Conservation (phyloP, 306 rosid species). For the Benincasa hispida region DNA sequence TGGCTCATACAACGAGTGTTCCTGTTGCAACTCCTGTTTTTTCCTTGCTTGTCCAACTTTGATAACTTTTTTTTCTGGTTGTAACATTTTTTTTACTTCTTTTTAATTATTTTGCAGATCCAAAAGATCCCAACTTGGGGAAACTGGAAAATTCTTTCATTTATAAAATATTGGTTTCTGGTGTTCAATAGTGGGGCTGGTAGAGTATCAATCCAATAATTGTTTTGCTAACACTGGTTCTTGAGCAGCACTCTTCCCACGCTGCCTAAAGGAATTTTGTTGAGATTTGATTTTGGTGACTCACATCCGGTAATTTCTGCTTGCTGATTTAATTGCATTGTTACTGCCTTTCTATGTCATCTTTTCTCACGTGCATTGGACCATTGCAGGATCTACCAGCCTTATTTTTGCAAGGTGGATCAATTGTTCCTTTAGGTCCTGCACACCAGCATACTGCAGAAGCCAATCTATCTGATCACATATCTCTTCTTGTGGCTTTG, state of each 20-base stretch:
- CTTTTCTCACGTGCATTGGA: background rate
- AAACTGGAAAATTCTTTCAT: constrained; percentile 51
- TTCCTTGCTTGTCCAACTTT: constrained; percentile 9
- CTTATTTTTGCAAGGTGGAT: constrained; percentile 76
- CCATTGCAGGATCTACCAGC: constrained; percentile 76
- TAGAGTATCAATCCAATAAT: background rate
- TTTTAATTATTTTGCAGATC: constrained; percentile 37
- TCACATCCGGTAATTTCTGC: constrained; percentile 51
- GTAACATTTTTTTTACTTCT: background rate
- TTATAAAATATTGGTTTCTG: constrained; percentile 5
- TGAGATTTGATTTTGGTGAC: constrained; percentile 67
- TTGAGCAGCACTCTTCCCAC: constrained; percentile 43
- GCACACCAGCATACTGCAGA: constrained; percentile 76
- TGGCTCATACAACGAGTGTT: constrained; percentile 70
- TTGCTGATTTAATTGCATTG: background rate
- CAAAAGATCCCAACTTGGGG: constrained; percentile 60
- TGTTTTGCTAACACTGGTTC: constrained; percentile 24
- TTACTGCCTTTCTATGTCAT: background rate
- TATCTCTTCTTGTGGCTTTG: constrained; percentile 79
- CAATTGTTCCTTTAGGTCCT: constrained; percentile 73
- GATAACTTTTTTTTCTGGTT: background rate
- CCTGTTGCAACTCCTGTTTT: constrained; percentile 74
- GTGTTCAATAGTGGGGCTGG: background rate
- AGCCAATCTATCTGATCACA: constrained; percentile 54
- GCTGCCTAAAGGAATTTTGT: constrained; percentile 76